Base-by-base conservation (phyloP, 805 yeast species). In the Schizosaccharomyces pombe region DNA sequence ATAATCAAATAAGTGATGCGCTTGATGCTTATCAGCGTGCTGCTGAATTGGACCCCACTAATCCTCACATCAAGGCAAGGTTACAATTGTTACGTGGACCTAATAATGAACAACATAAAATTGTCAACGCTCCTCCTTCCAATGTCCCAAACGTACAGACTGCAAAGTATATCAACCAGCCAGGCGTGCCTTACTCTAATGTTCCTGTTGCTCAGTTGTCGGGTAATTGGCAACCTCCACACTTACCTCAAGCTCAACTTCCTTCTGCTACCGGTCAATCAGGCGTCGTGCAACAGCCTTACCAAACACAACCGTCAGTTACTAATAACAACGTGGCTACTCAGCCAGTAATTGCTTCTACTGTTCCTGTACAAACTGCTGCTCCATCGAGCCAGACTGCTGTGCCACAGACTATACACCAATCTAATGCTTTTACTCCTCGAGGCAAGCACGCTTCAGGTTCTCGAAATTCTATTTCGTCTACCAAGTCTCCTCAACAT, bases 1-100 rank as follows among this genome's bases (percentile, higher is more conserved):
- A 87, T 68, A 87, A 89, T 69, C 98, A 91, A 69, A 75, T 86
- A 57, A 76, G 80, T 57, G 98, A 91, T 66, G 98, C 98, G 0
- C 71, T 91, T 59, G 97, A 91, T 68, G 98, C 98, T 1, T 91
- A 91, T 65, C 84, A 84, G 62, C 91, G 94, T 59, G 98, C 98
- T 3, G 94, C 94, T 34, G 78, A 94, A 54, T 76, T 91, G 60
- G 97, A 91, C 64, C 96, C 97, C 47, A 82, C 78, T 58, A 89
- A 91, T 65, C 85, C 91, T 53, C 96, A 87, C 67, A 91, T 91
- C 63, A 86, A 85, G 70, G 87, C 89, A 52, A 77, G 98, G 61
- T 75, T 91, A 61, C 91, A 86, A 59, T 94, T 86, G 61, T 72
- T 91, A 63, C 63, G 70, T 52, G 60, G 60, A 6, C 57, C 62